Evolutionary conservation across 2,329 filamentous ascomycete genomes (phyloP).

Genomic region (Nemania diffusa): DNA sequence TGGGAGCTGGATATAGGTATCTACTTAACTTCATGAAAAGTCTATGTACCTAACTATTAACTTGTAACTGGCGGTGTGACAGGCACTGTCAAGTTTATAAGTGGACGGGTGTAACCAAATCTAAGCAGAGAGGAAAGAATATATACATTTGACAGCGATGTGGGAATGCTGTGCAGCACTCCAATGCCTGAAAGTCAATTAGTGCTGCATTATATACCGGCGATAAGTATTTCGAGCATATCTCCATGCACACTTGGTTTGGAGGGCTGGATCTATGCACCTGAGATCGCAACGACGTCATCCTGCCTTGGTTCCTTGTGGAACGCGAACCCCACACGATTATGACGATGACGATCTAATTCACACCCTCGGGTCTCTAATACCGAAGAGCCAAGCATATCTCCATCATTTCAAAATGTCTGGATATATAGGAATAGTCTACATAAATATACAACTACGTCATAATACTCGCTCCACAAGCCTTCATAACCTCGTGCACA

Average conservation of each 20-base stretch:
- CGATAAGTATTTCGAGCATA: background rate
- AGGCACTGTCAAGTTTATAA: no score
- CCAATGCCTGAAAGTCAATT: background rate
- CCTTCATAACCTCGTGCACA: background rate
- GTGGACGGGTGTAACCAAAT: no score
- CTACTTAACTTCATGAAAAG: no score
- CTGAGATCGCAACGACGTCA: constrained; percentile 26
- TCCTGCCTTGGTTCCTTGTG: constrained; percentile 17
- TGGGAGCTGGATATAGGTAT: no score
- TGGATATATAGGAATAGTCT: background rate
- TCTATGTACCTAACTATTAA: background rate
- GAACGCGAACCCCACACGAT: constrained; percentile 18
- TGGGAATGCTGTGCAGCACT: background rate
- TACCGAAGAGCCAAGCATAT: background rate
- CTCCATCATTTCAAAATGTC: constrained; percentile 1
- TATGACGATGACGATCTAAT: constrained; percentile 15
- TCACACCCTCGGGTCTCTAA: background rate
- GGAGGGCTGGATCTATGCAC: background rate
- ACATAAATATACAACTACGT: constrained; percentile 7
- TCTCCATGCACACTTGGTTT: background rate
- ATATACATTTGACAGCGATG: background rate
- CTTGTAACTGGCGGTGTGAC: background rate
- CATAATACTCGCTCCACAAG: constrained; percentile 4
- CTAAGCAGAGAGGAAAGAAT: background rate
- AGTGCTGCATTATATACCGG: background rate